Percentiles rank a stretch among this genome's conserved stretches.
Conservation (phyloP, 345 rosid species). For the Cardamine resedifolia region DNA sequence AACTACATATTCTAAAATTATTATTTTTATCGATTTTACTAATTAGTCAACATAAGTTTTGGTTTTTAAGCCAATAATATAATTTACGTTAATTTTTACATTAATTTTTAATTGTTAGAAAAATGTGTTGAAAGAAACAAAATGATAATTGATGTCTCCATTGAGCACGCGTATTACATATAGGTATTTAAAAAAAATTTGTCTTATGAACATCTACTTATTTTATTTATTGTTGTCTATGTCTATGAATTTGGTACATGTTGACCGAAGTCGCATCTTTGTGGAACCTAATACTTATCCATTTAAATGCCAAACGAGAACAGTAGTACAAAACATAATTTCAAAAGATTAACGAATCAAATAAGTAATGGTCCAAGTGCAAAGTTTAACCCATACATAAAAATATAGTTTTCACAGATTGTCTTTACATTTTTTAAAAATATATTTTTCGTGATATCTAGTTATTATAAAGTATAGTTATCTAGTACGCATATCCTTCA, state of each 20-base stretch:
- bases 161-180: not conserved
- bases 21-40: not conserved
- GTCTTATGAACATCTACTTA: not conserved
- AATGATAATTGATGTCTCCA: not conserved
- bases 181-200: not conserved
- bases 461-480: not conserved
- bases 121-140: not conserved
- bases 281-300: not conserved
- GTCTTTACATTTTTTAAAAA: not conserved
- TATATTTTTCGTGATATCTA: not conserved
- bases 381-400: not conserved
- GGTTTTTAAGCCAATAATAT: not conserved
- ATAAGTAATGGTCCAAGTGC: not conserved
- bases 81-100: not conserved
- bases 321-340: not conserved
- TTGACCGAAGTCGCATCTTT: constrained; percentile 6
- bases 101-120: not conserved
- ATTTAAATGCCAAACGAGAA: constrained; percentile 15
- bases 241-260: not conserved
- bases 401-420: not conserved
- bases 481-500: not conserved
- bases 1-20: not conserved
- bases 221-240: not conserved
- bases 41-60: constrained; percentile 3
- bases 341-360: not conserved